A percentile compares a stretch with the other conserved stretches of the same genome.
Evolutionary conservation across 225 moss, liverwort and hornwort species (phyloP).

Genomic region (Sphagnum tenellum): DNA sequence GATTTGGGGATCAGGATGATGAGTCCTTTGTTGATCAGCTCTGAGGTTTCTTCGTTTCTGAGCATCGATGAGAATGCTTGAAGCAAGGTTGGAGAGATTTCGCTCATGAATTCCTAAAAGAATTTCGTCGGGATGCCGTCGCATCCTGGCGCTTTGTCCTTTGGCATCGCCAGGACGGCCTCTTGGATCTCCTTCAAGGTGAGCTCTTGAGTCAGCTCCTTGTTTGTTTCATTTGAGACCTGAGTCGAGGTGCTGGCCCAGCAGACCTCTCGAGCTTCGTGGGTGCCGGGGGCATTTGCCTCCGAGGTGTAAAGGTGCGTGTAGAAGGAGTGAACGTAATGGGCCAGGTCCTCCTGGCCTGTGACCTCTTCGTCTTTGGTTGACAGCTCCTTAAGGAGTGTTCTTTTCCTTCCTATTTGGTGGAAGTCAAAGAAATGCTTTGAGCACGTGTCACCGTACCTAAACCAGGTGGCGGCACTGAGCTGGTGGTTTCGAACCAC

Average conservation of each 20-base stretch:
- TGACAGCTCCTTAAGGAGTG: background rate
- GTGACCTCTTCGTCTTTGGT: background rate
- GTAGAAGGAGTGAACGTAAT: background rate
- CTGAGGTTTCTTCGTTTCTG: background rate
- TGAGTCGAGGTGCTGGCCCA: background rate
- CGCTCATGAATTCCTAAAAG: background rate
- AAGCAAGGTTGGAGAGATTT: background rate
- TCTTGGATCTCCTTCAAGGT: background rate
- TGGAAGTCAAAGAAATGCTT: background rate
- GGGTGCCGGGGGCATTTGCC: background rate
- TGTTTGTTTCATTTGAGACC: background rate
- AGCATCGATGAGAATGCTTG: background rate
- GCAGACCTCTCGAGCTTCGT: background rate
- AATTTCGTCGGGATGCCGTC: constrained; percentile 5
- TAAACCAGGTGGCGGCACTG: background rate
- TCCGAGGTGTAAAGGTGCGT: background rate
- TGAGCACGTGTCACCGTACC: background rate
- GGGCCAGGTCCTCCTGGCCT: background rate
- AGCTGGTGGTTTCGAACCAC: background rate
- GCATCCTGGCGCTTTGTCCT: constrained; percentile 1
- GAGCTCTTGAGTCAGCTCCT: background rate
- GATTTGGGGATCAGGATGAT: constrained; percentile 4
- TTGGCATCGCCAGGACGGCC: background rate
- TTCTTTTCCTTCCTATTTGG: background rate
- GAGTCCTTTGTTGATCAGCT: background rate